phyloP scores from a whole-genome alignment of 2,329 filamentous ascomycete species.

The Magnaporthales sp. region DNA sequence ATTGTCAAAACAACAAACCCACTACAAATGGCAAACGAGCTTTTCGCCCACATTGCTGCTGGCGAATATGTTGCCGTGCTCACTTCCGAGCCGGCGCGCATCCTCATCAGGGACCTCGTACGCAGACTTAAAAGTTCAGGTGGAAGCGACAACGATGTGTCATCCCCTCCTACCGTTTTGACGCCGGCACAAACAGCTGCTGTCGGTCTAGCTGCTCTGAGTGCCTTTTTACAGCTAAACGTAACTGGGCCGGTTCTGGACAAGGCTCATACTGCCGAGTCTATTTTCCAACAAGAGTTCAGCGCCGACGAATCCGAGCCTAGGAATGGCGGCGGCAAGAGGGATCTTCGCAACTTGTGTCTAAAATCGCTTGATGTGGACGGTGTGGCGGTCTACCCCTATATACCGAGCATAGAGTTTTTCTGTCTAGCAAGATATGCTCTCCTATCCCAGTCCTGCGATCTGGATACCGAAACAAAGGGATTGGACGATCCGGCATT shows the following conservation, averaged over 20 bases:
- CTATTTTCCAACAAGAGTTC: conserved; percentile 19
- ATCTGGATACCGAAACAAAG: neutral
- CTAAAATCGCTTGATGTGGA: conserved; percentile 68
- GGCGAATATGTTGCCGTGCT: conserved; percentile 6
- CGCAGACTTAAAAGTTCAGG: neutral
- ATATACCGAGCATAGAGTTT: conserved; percentile 77
- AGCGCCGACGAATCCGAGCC: conserved; percentile 6
- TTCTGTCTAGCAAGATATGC: conserved; percentile 62
- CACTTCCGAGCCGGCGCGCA: conserved; percentile 2
- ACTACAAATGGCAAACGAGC: neutral
- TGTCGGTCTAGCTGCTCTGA: conserved; percentile 60
- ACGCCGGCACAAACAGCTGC: conserved; percentile 23
- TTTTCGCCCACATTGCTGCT: conserved; percentile 3
- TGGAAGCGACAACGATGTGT: neutral
- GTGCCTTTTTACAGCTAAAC: conserved; percentile 77
- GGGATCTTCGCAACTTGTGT: conserved; percentile 26
- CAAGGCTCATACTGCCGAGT: conserved; percentile 18
- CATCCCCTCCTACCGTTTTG: neutral
- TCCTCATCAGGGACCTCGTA: conserved; percentile 5
- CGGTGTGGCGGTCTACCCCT: conserved; percentile 75
- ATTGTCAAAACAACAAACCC: neutral
- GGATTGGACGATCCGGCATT: neutral
- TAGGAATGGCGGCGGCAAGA: neutral
- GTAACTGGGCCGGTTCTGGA: conserved; percentile 78
- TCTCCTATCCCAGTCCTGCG: conserved; percentile 19